These are phyloP conservation scores for Lachnellula cervina DNA, from an alignment of 2,329 filamentous ascomycete species.

Conservation along the genomic window DNA sequence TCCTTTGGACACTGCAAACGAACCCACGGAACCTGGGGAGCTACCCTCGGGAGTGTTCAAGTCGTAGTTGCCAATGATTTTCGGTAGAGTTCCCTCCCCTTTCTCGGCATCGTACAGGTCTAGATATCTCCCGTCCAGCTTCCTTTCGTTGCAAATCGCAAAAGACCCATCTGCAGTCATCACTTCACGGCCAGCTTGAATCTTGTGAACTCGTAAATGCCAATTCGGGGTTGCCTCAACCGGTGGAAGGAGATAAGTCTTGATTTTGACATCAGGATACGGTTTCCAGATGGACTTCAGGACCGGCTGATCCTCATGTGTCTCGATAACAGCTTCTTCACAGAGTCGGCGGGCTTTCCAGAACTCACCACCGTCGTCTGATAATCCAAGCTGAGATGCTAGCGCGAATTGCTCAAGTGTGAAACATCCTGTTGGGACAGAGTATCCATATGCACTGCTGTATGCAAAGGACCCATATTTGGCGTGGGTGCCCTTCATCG, in stretches of 20 bases:
- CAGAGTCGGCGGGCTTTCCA: constrained; percentile 72
- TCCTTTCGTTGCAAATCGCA: constrained; percentile 56
- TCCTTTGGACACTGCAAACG: constrained; percentile 52
- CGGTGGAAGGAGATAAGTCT: constrained; percentile 62
- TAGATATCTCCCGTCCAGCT: constrained; percentile 45
- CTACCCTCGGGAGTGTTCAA: constrained; percentile 49
- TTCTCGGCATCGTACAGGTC: constrained; percentile 43
- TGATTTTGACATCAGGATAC: constrained; percentile 62
- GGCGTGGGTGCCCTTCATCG: constrained; percentile 74
- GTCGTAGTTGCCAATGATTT: constrained; percentile 58
- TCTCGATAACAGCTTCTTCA: constrained; percentile 58
- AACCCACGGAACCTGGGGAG: constrained; percentile 45
- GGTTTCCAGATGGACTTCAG: constrained; percentile 67
- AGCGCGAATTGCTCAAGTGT: constrained; percentile 72
- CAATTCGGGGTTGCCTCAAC: constrained; percentile 56
- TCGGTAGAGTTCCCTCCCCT: constrained; percentile 48
- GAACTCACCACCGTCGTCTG: constrained; percentile 70
- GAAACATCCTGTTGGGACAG: constrained; percentile 70
- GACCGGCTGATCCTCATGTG: constrained; percentile 49
- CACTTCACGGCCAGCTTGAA: constrained; percentile 56
- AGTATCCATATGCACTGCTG: constrained; percentile 70
- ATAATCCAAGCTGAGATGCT: constrained; percentile 70
- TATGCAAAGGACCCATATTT: constrained; percentile 80
- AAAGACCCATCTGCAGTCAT: constrained; percentile 72
- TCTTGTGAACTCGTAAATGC: constrained; percentile 62